Evolutionary conservation across 2,329 filamentous ascomycete species (phyloP).

Genomic region (Aspergillus awamori): DNA sequence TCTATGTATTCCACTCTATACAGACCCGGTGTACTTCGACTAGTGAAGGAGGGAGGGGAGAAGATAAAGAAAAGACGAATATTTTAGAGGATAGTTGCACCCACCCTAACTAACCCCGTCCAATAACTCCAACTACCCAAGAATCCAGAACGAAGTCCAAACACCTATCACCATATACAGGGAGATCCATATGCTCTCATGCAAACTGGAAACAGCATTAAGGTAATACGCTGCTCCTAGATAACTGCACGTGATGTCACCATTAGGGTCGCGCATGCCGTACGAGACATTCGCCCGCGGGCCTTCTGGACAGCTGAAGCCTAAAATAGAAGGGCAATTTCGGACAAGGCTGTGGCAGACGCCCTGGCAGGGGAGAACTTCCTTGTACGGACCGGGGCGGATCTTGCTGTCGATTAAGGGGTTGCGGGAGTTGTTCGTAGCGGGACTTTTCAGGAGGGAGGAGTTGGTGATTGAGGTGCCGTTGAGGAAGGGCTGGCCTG

Average conservation of each 20-base stretch:
- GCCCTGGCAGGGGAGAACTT: conserved; percentile 84
- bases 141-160: conserved; percentile 22
- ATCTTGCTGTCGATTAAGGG: conserved; percentile 70
- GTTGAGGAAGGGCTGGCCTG: conserved; percentile 71
- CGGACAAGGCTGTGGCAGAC: conserved; percentile 84
- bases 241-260: conserved; percentile 61
- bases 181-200: not conserved
- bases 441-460: conserved; percentile 39
- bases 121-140: not conserved
- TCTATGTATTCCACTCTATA: not conserved
- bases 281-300: conserved; percentile 56
- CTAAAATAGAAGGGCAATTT: conserved; percentile 76
- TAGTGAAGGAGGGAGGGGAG: not conserved
- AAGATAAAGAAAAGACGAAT: not conserved
- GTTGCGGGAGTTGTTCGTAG: conserved; percentile 66
- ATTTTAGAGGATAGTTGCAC: no score
- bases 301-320: conserved; percentile 72
- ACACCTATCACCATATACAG: conserved; percentile 11
- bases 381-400: conserved; percentile 86
- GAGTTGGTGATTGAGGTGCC: conserved; percentile 57
- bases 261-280: conserved; percentile 43
- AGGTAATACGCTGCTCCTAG: conserved; percentile 61
- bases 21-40: not conserved
- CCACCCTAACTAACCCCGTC: no score
- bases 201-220: conserved; percentile 24